phyloP scores from a whole-genome alignment of 495 filamentous ascomycete species.

The Glarea lozoyensis region DNA sequence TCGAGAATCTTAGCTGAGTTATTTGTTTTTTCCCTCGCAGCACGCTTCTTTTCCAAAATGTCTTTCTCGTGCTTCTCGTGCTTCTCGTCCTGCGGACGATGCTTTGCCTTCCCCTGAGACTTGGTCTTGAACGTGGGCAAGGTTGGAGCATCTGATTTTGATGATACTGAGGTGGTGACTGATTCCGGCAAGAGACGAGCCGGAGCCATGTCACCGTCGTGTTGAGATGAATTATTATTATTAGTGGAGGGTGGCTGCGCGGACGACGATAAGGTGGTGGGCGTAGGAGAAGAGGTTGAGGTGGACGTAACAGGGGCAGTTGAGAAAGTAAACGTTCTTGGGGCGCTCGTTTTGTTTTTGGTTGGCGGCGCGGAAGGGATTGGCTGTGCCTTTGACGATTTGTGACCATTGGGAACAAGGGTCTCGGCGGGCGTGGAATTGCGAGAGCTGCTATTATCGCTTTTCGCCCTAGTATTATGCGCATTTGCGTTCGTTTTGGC shows the following conservation, averaged over 20 bases:
- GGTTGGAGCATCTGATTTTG: too few relatives aligned
- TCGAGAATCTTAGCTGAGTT: constrained; percentile 3
- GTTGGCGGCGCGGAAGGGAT: neutral
- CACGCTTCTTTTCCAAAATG: too few relatives aligned
- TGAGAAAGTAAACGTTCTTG: constrained; percentile 16
- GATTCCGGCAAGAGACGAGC: neutral
- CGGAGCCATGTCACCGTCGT: neutral
- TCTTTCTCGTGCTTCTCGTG: too few relatives aligned
- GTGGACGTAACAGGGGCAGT: constrained; percentile 3
- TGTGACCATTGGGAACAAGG: too few relatives aligned
- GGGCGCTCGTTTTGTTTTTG: constrained; percentile 5
- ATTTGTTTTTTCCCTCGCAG: constrained; percentile 11
- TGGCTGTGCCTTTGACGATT: too few relatives aligned
- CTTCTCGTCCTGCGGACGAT: too few relatives aligned
- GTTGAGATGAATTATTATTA: neutral
- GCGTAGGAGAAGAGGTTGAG: neutral
- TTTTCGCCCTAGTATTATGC: constrained; percentile 16
- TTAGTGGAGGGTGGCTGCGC: neutral
- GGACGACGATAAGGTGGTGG: too few relatives aligned
- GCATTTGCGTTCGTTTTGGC: neutral
- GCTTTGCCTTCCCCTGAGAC: too few relatives aligned
- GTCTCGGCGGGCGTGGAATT: constrained; percentile 9
- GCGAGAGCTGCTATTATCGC: constrained; percentile 19
- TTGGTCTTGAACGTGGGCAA: too few relatives aligned
- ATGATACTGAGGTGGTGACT: neutral